Conservation (phyloP, 1,139 yeast species). For the Barnettozyma hawaiiensis region DNA sequence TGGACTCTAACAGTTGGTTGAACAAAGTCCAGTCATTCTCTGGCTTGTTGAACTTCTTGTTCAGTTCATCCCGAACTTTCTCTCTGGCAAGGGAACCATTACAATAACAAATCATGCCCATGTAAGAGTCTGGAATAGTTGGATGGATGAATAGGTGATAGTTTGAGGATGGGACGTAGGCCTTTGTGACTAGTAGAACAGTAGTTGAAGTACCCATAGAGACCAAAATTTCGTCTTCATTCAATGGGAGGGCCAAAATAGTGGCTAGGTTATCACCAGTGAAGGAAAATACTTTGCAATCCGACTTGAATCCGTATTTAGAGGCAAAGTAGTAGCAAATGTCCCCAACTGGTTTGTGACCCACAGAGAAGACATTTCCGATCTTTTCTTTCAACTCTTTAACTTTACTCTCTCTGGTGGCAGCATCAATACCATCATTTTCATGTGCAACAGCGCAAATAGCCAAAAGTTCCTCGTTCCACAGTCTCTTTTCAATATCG, state of each 20-base stretch:
- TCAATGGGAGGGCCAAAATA: slow-evolving; percentile 72
- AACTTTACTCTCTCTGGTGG: slow-evolving; percentile 20
- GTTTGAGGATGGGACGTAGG: slow-evolving; percentile 71
- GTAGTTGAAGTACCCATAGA: slow-evolving; percentile 92
- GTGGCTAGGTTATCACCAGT: slow-evolving; percentile 94
- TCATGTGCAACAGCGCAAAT: slow-evolving; percentile 32
- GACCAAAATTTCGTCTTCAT: slow-evolving; percentile 68
- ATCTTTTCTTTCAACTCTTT: slow-evolving; percentile 26
- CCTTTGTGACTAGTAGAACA: slow-evolving; percentile 71
- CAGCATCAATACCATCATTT: slow-evolving; percentile 33
- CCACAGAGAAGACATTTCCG: slow-evolving; percentile 35
- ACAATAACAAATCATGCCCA: slow-evolving; percentile 96
- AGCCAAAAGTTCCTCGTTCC: slow-evolving; percentile 45
- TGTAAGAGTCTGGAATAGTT: slow-evolving; percentile 64
- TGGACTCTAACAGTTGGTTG: slow-evolving; percentile 39
- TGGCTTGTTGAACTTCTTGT: slow-evolving; percentile 36
- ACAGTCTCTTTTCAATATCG: slow-evolving; percentile 51
- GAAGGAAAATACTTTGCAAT: slow-evolving; percentile 59
- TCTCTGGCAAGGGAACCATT: slow-evolving; percentile 90
- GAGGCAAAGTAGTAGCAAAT: slow-evolving; percentile 55
- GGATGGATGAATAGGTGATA: slow-evolving; percentile 89
- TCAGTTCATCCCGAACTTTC: slow-evolving; percentile 58
- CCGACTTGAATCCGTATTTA: slow-evolving; percentile 54
- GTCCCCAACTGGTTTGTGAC: slow-evolving; percentile 34
- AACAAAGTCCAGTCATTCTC: slow-evolving; percentile 55